Percentiles rank a stretch among this genome's conserved stretches.
Evolutionary conservation across 2,329 filamentous ascomycete species (phyloP).

Genomic region (Xylariaceae sp.): DNA sequence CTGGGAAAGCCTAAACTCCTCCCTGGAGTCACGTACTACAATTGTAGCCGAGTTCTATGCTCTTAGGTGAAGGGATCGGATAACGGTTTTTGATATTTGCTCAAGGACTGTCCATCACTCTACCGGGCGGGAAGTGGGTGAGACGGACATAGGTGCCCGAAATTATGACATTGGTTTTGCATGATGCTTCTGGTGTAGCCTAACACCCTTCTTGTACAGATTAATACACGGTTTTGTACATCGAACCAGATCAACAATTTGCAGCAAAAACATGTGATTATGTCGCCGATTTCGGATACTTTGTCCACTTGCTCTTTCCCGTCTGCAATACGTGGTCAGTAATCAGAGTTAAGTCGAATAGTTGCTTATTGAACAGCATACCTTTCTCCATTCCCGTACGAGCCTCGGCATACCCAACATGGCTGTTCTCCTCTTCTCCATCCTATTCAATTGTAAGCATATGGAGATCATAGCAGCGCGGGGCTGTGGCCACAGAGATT

Average conservation of each 20-base stretch:
- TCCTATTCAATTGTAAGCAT: conserved; percentile 44
- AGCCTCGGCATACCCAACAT: conserved; percentile 94
- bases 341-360: conserved; percentile 22
- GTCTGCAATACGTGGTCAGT: conserved; percentile 35
- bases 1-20: background rate
- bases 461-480: conserved; percentile 12
- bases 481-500: background rate
- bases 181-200: conserved; percentile 3
- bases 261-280: conserved; percentile 9
- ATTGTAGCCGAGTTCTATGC: no score
- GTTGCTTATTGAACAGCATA: conserved; percentile 35
- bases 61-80: no score
- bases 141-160: background rate
- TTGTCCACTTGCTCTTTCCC: conserved; percentile 53
- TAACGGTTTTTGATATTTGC: no score
- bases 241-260: conserved; percentile 12
- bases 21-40: no score
- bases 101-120: no score
- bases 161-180: background rate
- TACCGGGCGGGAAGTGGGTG: background rate
- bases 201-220: conserved; percentile 8
- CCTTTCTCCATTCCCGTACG: conserved; percentile 90
- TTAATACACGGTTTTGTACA: conserved; percentile 30
- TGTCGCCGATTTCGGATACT: conserved; percentile 50
- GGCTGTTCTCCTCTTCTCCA: conserved; percentile 85